Evolutionary conservation across 768 basidiomycete species (phyloP).

Genomic region (Phaeotremella fagi): DNA sequence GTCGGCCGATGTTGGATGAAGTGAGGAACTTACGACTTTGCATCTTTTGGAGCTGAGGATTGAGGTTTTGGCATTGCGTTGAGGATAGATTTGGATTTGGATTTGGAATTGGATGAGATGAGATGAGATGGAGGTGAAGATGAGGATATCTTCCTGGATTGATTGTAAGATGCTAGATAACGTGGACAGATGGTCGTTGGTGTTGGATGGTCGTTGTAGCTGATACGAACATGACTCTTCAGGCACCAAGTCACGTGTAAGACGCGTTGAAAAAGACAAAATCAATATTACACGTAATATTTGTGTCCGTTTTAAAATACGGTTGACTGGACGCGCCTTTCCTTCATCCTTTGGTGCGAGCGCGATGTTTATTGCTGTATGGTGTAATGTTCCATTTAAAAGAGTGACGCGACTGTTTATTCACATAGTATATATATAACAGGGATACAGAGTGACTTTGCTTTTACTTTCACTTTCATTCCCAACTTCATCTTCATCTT

Average conservation of each 20-base stretch:
- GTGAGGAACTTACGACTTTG: constrained; percentile 19
- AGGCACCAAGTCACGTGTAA: too few species aligned
- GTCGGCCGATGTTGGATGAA: constrained; percentile 25
- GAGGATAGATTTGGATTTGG: too few species aligned
- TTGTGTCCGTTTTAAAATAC: too few species aligned
- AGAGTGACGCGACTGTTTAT: constrained; percentile 10
- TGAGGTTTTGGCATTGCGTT: neutral
- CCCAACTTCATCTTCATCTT: neutral
- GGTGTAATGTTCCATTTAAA: too few species aligned
- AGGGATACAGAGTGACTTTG: neutral
- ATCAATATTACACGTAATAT: neutral
- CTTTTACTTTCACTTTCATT: constrained; percentile 5
- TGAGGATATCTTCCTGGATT: too few species aligned
- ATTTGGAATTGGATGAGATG: too few species aligned
- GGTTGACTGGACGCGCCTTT: neutral
- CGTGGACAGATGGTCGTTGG: too few species aligned
- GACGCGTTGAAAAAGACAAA: neutral
- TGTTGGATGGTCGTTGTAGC: too few species aligned
- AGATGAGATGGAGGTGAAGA: too few species aligned
- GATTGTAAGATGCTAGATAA: too few species aligned
- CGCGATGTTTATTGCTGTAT: too few species aligned
- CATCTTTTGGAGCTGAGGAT: constrained; percentile 20
- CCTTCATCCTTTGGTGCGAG: neutral
- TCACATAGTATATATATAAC: constrained; percentile 1
- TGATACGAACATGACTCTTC: too few species aligned